Evolutionary conservation across 2,329 filamentous ascomycete genomes (phyloP).

Genomic region (Pseudonectria buxi): DNA sequence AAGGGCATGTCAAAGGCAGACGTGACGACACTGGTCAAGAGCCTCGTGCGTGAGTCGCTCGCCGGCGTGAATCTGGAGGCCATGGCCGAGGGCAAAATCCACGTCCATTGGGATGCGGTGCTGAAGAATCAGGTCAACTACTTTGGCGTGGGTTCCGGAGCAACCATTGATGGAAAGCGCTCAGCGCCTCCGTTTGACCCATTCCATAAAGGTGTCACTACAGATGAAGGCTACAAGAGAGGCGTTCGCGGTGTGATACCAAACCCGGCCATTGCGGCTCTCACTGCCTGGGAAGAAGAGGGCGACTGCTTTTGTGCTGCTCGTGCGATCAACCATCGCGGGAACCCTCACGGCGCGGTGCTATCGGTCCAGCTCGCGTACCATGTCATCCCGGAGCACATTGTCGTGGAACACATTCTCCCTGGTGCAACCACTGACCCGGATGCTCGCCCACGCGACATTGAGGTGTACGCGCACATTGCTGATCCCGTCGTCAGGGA

Average conservation of each 20-base stretch:
- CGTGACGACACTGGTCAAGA: slow-evolving; percentile 33
- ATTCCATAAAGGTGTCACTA: slow-evolving; percentile 10
- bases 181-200: slow-evolving; percentile 54
- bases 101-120: slow-evolving; percentile 34
- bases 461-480: slow-evolving; percentile 64
- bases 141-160: slow-evolving; percentile 60
- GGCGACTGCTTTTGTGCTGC: slow-evolving; percentile 85
- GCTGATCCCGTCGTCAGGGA: slow-evolving; percentile 36
- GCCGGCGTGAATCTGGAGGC: slow-evolving; percentile 40
- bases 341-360: slow-evolving; percentile 48
- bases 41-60: slow-evolving; percentile 37
- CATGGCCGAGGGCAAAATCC: slow-evolving; percentile 40
- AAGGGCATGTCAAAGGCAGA: slow-evolving; percentile 34
- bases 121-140: slow-evolving; percentile 62
- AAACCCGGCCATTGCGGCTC: slow-evolving; percentile 44
- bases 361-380: slow-evolving; percentile 57
- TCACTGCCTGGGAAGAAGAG: slow-evolving; percentile 65
- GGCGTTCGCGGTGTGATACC: slow-evolving; percentile 15
- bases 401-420: slow-evolving; percentile 68
- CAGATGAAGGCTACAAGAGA: slow-evolving; percentile 7
- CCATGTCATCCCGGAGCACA: slow-evolving; percentile 56
- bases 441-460: slow-evolving; percentile 54
- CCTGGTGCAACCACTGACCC: slow-evolving; percentile 55
- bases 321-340: slow-evolving; percentile 31
- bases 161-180: slow-evolving; percentile 50